Base-by-base conservation (phyloP, 495 filamentous ascomycete genomes). In the Baudoinia panamericana region DNA sequence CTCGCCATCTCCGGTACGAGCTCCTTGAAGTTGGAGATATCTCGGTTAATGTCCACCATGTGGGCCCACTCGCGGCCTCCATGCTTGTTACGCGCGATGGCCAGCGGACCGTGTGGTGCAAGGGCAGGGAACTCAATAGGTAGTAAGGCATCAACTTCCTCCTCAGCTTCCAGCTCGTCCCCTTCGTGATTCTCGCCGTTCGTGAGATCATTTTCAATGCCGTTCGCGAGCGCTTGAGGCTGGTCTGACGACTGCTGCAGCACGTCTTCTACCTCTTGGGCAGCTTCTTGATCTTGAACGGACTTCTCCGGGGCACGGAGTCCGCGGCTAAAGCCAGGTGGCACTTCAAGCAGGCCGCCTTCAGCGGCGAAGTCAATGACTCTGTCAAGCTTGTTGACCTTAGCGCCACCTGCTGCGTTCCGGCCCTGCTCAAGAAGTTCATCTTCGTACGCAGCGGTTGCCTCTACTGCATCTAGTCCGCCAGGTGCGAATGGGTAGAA, bases 401-500 rank as follows among this genome's bases (percentile, higher is more conserved):
- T 39, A n/a, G 23, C 39, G 24, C 39, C 42, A 15, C 26, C 19
- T 4, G 32, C 32, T 13, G 32, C 45, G 10, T 26, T 26, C 8
- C 36, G 19, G 18, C 29, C 30, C 28, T 50, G 46, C 17, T 62
- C 51, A 2, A 72, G 48, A 37, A 69, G 58, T 43, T 82, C 72
- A 24, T 80, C 76, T 52, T 92, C 86, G 29, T 81, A 55, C 2
- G 73, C 79, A 33, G 82, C 82, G 12, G 83, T 68, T 9, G 83
- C 78, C 54, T 87, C 78, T n/a, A 94, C 75, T 4, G 76, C 76
- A 38, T 96, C 90, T 24, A 95, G 56, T 4, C 90, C 90, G 31
- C 92, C 90, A 0, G 92, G 92, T 1, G 84, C 79, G 54, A 97
- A 97, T 3, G 90, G 90, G 46, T 94, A 90, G 63, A 93, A 96